A percentile compares a stretch with the other conserved stretches of the same genome.
Evolutionary conservation across 495 filamentous ascomycete genomes (phyloP).

Genomic region (Daldinia loculata): DNA sequence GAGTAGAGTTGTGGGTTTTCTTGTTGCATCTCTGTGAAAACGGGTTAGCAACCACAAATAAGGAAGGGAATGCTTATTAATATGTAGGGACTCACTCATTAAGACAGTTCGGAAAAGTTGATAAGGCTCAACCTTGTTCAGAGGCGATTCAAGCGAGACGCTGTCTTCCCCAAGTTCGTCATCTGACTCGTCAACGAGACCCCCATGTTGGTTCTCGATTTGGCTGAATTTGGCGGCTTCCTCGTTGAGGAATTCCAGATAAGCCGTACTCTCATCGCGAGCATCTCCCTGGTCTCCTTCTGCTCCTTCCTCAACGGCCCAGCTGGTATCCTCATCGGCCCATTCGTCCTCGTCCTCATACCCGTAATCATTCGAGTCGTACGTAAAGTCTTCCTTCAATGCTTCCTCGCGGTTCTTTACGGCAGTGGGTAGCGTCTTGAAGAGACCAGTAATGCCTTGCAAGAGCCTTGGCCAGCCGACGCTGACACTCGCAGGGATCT

Average conservation of each 20-base stretch:
- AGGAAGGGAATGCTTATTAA: background rate
- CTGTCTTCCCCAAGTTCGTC: constrained; percentile 94
- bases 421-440: constrained; percentile 88
- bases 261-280: constrained; percentile 90
- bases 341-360: constrained; percentile 81
- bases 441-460: constrained; percentile 85
- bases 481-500: constrained; percentile 87
- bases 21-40: constrained; percentile 79
- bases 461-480: constrained; percentile 96
- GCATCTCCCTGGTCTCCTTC: constrained; percentile 70
- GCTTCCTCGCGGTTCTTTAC: constrained; percentile 91
- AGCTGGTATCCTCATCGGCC: constrained; percentile 73
- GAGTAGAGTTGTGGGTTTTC: constrained; percentile 91
- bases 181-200: constrained; percentile 71
- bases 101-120: constrained; percentile 81
- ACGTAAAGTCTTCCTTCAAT: constrained; percentile 86
- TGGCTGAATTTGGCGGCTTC: constrained; percentile 88
- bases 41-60: constrained; percentile 37
- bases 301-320: constrained; percentile 53
- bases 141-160: constrained; percentile 86
- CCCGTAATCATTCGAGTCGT: constrained; percentile 71
- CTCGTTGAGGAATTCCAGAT: constrained; percentile 93
- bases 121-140: constrained; percentile 96
- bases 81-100: constrained; percentile 70
- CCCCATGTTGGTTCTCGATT: constrained; percentile 43